phyloP scores from a whole-genome alignment of 345 rosid genomes.

The Syzygium aromaticum region DNA sequence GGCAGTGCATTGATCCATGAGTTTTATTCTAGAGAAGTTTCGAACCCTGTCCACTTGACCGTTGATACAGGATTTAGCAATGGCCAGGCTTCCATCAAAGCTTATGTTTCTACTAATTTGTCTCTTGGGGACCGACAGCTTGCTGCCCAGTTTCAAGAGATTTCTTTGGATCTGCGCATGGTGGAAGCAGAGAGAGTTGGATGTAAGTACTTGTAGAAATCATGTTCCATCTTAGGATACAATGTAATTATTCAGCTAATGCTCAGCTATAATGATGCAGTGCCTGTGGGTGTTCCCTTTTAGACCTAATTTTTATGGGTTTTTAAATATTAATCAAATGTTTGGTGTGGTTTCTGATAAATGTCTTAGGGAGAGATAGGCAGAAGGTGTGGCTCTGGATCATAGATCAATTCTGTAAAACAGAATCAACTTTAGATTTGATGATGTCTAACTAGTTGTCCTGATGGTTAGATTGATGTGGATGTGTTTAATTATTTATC shows the following conservation, averaged over 20 bases:
- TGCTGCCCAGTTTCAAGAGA: conserved; percentile 94
- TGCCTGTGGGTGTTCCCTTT: background rate
- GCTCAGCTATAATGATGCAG: background rate
- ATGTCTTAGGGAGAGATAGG: background rate
- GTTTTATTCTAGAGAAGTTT: conserved; percentile 77
- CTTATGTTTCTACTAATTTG: conserved; percentile 65
- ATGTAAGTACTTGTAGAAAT: conserved; percentile 45
- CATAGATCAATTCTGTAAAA: background rate
- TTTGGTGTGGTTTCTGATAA: background rate
- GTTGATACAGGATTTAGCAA: conserved; percentile 77
- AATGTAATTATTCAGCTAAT: background rate
- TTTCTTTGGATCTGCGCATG: conserved; percentile 93
- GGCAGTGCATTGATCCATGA: conserved; percentile 93
- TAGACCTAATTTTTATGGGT: background rate
- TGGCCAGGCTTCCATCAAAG: conserved; percentile 78
- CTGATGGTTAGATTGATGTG: background rate
- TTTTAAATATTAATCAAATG: background rate
- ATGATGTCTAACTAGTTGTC: background rate
- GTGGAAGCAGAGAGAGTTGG: conserved; percentile 92
- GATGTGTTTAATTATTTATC: background rate
- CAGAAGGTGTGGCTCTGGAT: background rate
- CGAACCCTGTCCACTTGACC: conserved; percentile 84
- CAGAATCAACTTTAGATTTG: background rate
- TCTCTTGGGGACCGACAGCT: conserved; percentile 78
- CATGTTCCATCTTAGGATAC: background rate